Evolutionary conservation across 805 yeast genomes (phyloP), one percentile per base, ranked within the genome.

Genomic region (Kuraishia cidri): DNA sequence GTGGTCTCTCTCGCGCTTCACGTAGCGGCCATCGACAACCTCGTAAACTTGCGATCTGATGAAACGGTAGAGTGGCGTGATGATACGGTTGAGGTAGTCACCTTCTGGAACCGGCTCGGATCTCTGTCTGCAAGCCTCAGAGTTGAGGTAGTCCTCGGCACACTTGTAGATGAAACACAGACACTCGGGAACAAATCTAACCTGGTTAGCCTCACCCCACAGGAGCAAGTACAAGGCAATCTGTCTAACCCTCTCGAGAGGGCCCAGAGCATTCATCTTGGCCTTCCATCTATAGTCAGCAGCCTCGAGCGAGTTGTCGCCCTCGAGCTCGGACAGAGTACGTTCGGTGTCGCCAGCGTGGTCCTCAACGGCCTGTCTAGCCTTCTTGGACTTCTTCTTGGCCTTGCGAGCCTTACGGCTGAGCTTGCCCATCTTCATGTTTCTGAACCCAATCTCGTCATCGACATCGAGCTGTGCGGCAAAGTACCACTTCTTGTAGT

Each of bases 191-290:
- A 92, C 81, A 65, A 92, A 92, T 62, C 99, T 82, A 37, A 90
- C 94, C 66, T 83, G 92, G 60, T 83, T 83, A 23, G 92, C 88
- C 64, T 83, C 94, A 66, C 94, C 94, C 94, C 94, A 83, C 46
- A 80, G 60, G 47, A 83, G 64, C 39, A 83, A 63, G 60, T 81
- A 83, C 40, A 83, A 62, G 10, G 88, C 79, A 45, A 83, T 60
- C 43, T 82, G 87, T 60, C 88, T 75, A 34, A 81, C 88, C 59
- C 81, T 72, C 55, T 81, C 90, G 35, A 80, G 60, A n/a, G 92
- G 86, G 31, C 78, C 50, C 47, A 80, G 63, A 20, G 65, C 54
- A 50, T 80, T 78, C 88, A 82, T 79, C 56, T 69, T 76, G 32
- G 86, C 78, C 57, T 79, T 81, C 94, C 94, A 83, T 64, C 87